Base-by-base conservation (phyloP, 345 rosid species). In the Murraya paniculata region DNA sequence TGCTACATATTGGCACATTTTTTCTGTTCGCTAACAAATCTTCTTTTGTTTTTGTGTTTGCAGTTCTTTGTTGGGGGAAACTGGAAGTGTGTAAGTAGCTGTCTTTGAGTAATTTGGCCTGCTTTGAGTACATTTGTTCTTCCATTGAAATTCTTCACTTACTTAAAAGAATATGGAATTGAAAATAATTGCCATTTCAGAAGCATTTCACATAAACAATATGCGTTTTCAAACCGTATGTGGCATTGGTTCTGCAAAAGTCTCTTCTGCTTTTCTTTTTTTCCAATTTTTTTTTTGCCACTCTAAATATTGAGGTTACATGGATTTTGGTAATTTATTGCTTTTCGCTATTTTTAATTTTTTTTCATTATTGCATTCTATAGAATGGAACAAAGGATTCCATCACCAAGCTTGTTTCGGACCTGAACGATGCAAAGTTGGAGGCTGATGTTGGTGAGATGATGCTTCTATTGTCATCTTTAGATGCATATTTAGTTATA, bases 11-110 rank as follows among this genome's bases (percentile, higher is more conserved):
- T 64, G n/a, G 13, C 36, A 19, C 62, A 5, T 65, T n/a, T 59
- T 38, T 14, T 14, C 16, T 48, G 11, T 39, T 41, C 39, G 31
- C 69, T 76, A 64, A 83, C 36, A 10, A n/a, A 27, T 39, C 6
- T 58, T 64, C 21, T 39, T 24, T 56, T 77, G 72, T 57, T 73
- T 75, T 73, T 74, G 48, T 81, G 68, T n/a, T 86, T 87, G 93
- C 97, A 96, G 99, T 96, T 96, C 83, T 96, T 96, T 84, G 98
- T 96, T 77, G 99, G 99, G 59, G 99, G 99, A 68, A 96, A 96
- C 87, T 96, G 99, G 99, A 96, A 96, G 74, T 96, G 99, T 85
- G 99, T 96, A 91, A 90, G 99, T 82, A 36, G 66, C 65, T 56
- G 22, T 75, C 59, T 65, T 38, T 30, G 2, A 39, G n/a, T 64